These are phyloP conservation scores for Anthostomella pinea DNA, from an alignment of 2,329 filamentous ascomycete species.

Conservation along the genomic window DNA sequence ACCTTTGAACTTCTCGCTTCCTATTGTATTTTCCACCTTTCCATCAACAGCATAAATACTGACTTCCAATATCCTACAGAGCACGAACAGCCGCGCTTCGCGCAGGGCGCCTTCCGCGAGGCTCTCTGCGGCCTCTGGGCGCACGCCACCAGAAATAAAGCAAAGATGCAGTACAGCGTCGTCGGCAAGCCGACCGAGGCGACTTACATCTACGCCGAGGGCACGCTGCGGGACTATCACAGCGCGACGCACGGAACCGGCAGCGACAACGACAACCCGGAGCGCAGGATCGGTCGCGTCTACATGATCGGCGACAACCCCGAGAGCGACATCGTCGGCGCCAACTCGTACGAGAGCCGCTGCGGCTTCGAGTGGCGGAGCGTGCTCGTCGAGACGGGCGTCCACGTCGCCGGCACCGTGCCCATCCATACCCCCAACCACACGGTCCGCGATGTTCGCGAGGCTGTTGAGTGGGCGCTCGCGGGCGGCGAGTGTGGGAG, in stretches of 20 bases:
- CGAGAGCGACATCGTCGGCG: slow-evolving; percentile 67
- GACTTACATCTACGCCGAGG: slow-evolving; percentile 68
- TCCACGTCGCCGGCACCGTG: slow-evolving; percentile 44
- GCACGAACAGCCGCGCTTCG: slow-evolving; percentile 64
- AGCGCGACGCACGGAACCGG: slow-evolving; percentile 3
- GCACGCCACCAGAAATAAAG: slow-evolving; percentile 39
- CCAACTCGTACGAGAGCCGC: slow-evolving; percentile 57
- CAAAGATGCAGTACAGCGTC: slow-evolving; percentile 49
- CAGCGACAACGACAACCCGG: slow-evolving; percentile 4
- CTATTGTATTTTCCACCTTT: no score
- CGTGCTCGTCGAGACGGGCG: slow-evolving; percentile 66
- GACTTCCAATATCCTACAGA: slow-evolving; percentile 68
- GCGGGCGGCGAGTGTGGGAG: no score
- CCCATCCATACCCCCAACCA: slow-evolving; percentile 55
- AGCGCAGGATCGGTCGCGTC: slow-evolving; percentile 46
- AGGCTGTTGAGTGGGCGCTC: slow-evolving; percentile 64
- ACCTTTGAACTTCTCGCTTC: no score
- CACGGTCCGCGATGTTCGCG: slow-evolving; percentile 58
- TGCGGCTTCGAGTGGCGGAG: slow-evolving; percentile 60
- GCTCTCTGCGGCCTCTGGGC: slow-evolving; percentile 64
- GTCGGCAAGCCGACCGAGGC: slow-evolving; percentile 64
- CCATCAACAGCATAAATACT: no score
- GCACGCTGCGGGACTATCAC: slow-evolving; percentile 40
- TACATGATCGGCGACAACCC: slow-evolving; percentile 74
- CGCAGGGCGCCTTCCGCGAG: slow-evolving; percentile 67